Conservation (phyloP, 768 basidiomycete genomes). For the Podaxis carcinomalis region DNA sequence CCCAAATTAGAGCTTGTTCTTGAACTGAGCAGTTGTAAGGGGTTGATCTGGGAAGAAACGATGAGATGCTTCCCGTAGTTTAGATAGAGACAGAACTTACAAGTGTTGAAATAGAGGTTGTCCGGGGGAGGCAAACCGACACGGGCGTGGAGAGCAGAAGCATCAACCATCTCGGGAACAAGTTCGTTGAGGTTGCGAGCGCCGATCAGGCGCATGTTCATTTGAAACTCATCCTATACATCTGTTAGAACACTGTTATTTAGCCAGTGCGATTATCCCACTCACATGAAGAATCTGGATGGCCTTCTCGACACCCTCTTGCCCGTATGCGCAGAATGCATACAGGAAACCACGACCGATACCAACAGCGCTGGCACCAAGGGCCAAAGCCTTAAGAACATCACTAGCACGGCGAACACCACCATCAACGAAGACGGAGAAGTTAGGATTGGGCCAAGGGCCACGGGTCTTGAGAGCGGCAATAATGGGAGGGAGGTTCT, state of each 20-base stretch:
- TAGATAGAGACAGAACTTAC: background rate
- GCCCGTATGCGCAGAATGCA: constrained; percentile 85
- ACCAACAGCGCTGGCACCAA: constrained; percentile 92
- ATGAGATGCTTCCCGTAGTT: background rate
- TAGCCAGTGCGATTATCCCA: background rate
- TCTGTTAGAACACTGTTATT: background rate
- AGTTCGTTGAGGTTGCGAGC: constrained; percentile 77
- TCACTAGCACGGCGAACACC: constrained; percentile 90
- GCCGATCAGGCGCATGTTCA: constrained; percentile 93
- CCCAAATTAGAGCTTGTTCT: constrained; percentile 20
- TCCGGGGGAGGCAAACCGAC: constrained; percentile 7
- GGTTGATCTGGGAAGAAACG: constrained; percentile 16
- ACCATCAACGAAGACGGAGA: constrained; percentile 89
- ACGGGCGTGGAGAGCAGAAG: constrained; percentile 27
- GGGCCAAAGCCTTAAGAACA: constrained; percentile 81
- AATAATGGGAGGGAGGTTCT: constrained; percentile 85
- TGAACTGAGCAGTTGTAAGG: constrained; percentile 18
- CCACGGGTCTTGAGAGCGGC: constrained; percentile 58
- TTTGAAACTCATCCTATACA: constrained; percentile 90
- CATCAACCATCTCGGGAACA: constrained; percentile 87
- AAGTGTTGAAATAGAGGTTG: constrained; percentile 9
- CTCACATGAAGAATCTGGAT: constrained; percentile 72
- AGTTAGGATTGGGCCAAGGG: constrained; percentile 70
- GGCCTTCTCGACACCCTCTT: constrained; percentile 81
- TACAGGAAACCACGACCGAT: constrained; percentile 86